A percentile compares a stretch with the other conserved stretches of the same genome.
These are phyloP conservation scores for Fistulinella prunicolor DNA, from an alignment of 768 basidiomycete genomes.

Conservation along the genomic window DNA sequence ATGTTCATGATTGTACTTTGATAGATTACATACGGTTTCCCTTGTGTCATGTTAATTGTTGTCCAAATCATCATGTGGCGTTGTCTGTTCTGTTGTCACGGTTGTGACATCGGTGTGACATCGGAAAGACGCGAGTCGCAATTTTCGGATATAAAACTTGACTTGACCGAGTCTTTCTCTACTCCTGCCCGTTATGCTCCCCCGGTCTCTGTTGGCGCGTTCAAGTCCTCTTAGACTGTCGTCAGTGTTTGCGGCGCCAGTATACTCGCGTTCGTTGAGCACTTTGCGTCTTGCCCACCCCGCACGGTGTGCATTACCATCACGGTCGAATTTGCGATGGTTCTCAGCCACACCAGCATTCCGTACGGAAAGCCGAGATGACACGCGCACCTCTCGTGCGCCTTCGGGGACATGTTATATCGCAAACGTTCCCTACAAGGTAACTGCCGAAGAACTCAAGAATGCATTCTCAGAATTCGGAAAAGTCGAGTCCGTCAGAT, in stretches of 20 bases:
- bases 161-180: not conserved
- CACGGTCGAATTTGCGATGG: constrained; percentile 9
- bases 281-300: constrained; percentile 7
- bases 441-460: constrained; percentile 39
- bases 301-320: not conserved
- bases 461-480: constrained; percentile 46
- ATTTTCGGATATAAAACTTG: constrained; percentile 12
- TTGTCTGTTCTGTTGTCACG: constrained; percentile 11
- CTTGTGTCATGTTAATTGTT: too few relatives aligned
- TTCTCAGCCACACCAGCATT: constrained; percentile 18
- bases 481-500: constrained; percentile 32
- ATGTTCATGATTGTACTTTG: constrained; percentile 2
- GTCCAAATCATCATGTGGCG: constrained; percentile 3
- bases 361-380: constrained; percentile 1
- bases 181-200: constrained; percentile 17
- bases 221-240: constrained; percentile 11
- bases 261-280: constrained; percentile 14
- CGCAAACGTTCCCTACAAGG: constrained; percentile 52
- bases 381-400: not conserved
- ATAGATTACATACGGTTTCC: not conserved
- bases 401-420: constrained; percentile 44
- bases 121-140: constrained; percentile 3
- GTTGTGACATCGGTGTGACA: constrained; percentile 23
- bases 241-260: constrained; percentile 4
- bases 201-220: constrained; percentile 19